phyloP scores from a whole-genome alignment of 2,329 filamentous ascomycete genomes.

The Trichophyton benhamiae region DNA sequence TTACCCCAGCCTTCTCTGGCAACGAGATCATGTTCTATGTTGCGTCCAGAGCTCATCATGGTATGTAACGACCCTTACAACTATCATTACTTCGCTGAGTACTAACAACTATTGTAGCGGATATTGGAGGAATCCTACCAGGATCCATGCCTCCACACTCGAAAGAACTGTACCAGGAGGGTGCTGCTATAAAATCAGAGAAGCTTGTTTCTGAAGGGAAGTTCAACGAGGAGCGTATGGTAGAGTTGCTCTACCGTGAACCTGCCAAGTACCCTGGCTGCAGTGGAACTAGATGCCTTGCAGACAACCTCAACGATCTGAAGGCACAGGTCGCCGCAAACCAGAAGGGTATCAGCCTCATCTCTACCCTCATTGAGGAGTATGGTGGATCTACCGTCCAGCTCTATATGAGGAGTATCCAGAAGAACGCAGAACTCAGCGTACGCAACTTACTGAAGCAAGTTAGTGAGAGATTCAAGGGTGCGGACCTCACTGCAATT shows the following conservation, averaged over 20 bases:
- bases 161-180: slow-evolving; percentile 52
- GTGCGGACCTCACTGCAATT: slow-evolving; percentile 52
- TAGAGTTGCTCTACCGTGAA: slow-evolving; percentile 54
- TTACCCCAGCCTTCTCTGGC: slow-evolving; percentile 59
- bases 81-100: background rate
- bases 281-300: slow-evolving; percentile 60
- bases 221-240: slow-evolving; percentile 63
- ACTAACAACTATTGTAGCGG: slow-evolving; percentile 34
- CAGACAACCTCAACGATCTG: slow-evolving; percentile 69
- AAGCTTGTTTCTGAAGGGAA: slow-evolving; percentile 55
- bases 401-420: slow-evolving; percentile 68
- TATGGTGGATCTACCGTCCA: slow-evolving; percentile 61
- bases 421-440: slow-evolving; percentile 61
- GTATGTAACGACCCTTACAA: slow-evolving; percentile 38
- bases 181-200: slow-evolving; percentile 51
- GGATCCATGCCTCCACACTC: slow-evolving; percentile 70
- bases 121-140: slow-evolving; percentile 65
- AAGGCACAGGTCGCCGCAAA: slow-evolving; percentile 75
- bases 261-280: slow-evolving; percentile 61
- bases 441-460: slow-evolving; percentile 58
- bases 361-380: slow-evolving; percentile 57
- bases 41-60: slow-evolving; percentile 59
- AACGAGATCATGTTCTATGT: slow-evolving; percentile 63
- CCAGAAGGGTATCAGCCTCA: slow-evolving; percentile 65
- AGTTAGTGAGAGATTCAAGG: slow-evolving; percentile 53